Conservation (phyloP, 306 rosid genomes). For the Quercus dentata region DNA sequence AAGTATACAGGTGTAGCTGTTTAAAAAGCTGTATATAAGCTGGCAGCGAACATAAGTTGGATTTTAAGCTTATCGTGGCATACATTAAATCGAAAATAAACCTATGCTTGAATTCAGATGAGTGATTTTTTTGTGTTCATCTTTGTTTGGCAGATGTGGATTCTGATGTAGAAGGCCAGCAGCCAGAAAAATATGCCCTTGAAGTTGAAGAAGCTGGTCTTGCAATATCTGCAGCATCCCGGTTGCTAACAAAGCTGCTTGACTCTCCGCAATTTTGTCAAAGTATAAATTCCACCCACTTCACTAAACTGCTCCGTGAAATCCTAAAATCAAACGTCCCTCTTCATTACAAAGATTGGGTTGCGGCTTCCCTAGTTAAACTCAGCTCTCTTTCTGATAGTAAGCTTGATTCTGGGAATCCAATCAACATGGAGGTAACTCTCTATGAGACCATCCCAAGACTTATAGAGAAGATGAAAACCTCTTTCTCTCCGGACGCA, state of each 20-base stretch:
- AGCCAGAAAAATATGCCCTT: constrained; percentile 52
- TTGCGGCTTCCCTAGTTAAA: constrained; percentile 78
- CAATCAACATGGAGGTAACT: constrained; percentile 70
- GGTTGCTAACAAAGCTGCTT: constrained; percentile 62
- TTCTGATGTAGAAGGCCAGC: constrained; percentile 50
- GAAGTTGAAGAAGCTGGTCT: constrained; percentile 88
- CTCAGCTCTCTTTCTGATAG: constrained; percentile 57
- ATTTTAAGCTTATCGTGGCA: too few relatives aligned
- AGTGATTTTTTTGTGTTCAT: background rate
- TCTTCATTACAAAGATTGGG: constrained; percentile 68
- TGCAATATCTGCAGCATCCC: constrained; percentile 83
- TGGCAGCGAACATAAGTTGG: too few relatives aligned
- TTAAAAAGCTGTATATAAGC: too few relatives aligned
- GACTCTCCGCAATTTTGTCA: constrained; percentile 41
- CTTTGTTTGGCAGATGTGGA: constrained; percentile 35
- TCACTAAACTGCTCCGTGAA: constrained; percentile 51
- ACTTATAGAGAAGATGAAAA: constrained; percentile 66
- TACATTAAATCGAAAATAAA: background rate
- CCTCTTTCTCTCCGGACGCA: constrained; percentile 47
- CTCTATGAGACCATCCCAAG: constrained; percentile 77
- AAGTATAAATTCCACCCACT: constrained; percentile 43
- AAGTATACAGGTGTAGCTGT: too few relatives aligned
- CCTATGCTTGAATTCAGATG: constrained; percentile 5
- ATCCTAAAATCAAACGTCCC: constrained; percentile 69
- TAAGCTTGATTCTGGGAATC: constrained; percentile 23